These are phyloP conservation scores for Vaucheria bursata DNA, from an alignment of 352 stramenopile species.

Conservation along the genomic window DNA sequence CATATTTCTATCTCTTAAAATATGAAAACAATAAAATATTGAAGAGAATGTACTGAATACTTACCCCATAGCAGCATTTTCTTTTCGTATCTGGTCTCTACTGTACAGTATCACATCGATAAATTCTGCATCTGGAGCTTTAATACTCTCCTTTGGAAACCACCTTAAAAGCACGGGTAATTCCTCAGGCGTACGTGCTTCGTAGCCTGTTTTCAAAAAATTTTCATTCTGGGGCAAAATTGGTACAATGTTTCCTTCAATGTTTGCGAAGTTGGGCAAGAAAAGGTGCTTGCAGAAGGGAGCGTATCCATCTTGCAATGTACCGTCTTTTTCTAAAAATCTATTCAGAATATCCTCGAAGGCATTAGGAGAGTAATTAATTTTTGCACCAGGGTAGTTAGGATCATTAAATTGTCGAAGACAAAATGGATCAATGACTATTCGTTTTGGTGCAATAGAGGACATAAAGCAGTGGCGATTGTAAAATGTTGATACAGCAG, in stretches of 20 bases:
- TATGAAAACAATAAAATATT: no score
- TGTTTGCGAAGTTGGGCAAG: slow-evolving; percentile 80
- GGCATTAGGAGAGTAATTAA: slow-evolving; percentile 28
- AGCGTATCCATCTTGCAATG: slow-evolving; percentile 64
- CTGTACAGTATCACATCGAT: slow-evolving; percentile 95
- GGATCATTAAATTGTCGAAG: slow-evolving; percentile 39
- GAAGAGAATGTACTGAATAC: no score
- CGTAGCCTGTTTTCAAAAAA: slow-evolving; percentile 81
- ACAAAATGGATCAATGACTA: slow-evolving; percentile 25
- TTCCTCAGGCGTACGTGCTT: slow-evolving; percentile 81
- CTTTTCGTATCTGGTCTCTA: slow-evolving; percentile 90
- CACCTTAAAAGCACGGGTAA: slow-evolving; percentile 78
- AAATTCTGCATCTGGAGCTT: slow-evolving; percentile 61
- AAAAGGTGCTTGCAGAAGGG: slow-evolving; percentile 99
- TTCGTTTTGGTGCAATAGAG: no score
- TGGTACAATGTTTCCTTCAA: slow-evolving; percentile 51
- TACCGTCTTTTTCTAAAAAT: slow-evolving; percentile 4
- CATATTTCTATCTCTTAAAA: no score
- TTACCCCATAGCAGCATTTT: slow-evolving; percentile 63
- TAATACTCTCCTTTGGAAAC: slow-evolving; percentile 81
- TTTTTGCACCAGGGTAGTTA: slow-evolving; percentile 40
- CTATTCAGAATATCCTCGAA: slow-evolving; percentile 38
- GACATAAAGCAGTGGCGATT: no score
- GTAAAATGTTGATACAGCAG: no score
- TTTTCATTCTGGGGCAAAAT: slow-evolving; percentile 85